Conservation (phyloP, 1,284 basidiomycete genomes). For the Pyrrhoderma noxium region DNA sequence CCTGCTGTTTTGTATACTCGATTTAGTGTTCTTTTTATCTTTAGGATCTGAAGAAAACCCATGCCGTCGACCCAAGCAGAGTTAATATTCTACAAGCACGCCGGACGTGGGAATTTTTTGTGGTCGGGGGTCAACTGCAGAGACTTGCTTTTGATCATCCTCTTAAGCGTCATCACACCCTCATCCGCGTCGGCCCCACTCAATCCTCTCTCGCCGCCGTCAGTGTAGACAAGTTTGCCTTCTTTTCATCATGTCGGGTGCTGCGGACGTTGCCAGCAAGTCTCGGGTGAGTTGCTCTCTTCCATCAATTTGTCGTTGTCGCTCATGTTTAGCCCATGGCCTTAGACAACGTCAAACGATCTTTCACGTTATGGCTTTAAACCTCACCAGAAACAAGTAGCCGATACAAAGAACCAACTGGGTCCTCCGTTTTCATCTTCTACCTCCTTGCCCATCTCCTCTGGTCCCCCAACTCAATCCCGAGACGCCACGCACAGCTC, state of each 20-base stretch:
- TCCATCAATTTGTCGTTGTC: conserved; percentile 3
- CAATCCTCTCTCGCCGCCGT: no score
- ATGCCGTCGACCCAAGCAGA: no score
- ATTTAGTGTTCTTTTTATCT: no score
- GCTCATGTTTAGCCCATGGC: neutral
- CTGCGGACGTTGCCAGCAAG: conserved; percentile 11
- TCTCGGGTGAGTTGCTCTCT: conserved; percentile 8
- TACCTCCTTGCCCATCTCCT: conserved; percentile 14
- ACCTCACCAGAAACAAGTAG: conserved; percentile 28
- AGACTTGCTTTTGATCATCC: no score
- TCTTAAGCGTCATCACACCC: no score
- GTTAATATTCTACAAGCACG: no score
- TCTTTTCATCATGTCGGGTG: conserved; percentile 7
- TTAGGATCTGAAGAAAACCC: no score
- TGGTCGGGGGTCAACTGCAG: no score
- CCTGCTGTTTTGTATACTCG: no score
- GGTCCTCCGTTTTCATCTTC: conserved; percentile 11
- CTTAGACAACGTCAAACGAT: neutral
- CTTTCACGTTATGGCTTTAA: conserved; percentile 12
- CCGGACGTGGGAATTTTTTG: no score
- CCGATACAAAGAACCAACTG: conserved; percentile 28
- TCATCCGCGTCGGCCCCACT: no score
- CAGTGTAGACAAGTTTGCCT: neutral
- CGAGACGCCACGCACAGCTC: conserved; percentile 45
- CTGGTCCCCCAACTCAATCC: conserved; percentile 42